A percentile compares a stretch with the other conserved stretches of the same genome.
phyloP scores from a whole-genome alignment of 2,329 filamentous ascomycete genomes.

The Scedosporium apiospermum region DNA sequence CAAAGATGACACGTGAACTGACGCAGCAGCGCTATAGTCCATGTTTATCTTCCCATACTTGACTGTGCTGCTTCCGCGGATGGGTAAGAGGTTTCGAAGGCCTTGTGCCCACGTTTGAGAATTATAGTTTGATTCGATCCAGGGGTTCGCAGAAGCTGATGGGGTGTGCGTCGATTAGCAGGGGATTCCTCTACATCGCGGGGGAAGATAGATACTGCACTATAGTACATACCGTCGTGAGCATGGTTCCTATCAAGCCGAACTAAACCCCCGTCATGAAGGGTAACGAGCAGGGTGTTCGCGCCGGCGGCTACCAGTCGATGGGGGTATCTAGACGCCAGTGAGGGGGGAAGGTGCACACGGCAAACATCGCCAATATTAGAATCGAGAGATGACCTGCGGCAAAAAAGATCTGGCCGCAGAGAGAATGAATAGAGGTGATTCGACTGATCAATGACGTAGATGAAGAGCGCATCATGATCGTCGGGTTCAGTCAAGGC shows the following conservation, averaged over 20 bases:
- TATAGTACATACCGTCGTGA: constrained; percentile 32
- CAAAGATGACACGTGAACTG: constrained; percentile 44
- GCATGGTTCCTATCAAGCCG: constrained; percentile 52
- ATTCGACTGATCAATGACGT: constrained; percentile 69
- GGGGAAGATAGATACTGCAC: neutral
- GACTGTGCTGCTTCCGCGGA: constrained; percentile 54
- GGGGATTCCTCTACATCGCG: neutral
- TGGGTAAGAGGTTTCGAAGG: constrained; percentile 55
- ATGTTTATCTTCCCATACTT: constrained; percentile 54
- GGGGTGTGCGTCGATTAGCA: neutral
- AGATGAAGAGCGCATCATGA: constrained; percentile 68
- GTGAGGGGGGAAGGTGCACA: constrained; percentile 59
- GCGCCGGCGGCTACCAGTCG: constrained; percentile 66
- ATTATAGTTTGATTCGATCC: constrained; percentile 66
- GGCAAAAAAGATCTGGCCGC: constrained; percentile 71
- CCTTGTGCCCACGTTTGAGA: constrained; percentile 64
- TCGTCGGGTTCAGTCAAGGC: constrained; percentile 72
- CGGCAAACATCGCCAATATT: constrained; percentile 71
- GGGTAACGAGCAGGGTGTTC: constrained; percentile 67
- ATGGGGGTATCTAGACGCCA: constrained; percentile 72
- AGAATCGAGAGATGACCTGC: constrained; percentile 58
- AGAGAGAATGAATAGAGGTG: constrained; percentile 79
- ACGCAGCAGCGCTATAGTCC: constrained; percentile 58
- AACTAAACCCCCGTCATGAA: constrained; percentile 70
- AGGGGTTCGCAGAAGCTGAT: constrained; percentile 28